Base-by-base conservation (phyloP, 345 rosid species). In the Eucalyptus tenuipes region DNA sequence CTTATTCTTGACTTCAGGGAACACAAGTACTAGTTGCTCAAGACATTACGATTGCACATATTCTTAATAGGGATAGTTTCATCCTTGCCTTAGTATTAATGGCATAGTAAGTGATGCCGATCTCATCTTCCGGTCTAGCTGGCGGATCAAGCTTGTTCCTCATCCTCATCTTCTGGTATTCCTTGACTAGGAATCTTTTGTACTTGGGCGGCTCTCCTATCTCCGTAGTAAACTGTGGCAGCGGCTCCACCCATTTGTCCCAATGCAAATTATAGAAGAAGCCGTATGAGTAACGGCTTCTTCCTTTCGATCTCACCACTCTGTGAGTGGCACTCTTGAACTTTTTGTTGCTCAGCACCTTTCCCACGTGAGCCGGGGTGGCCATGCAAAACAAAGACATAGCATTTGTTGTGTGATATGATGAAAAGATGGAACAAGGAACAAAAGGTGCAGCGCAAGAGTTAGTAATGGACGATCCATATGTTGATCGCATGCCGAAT, bases 281-380 rank as follows among this genome's bases (percentile, higher is more conserved):
- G 29, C 92, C 94, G 88, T 89, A 92, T 15, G 96, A 94, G 85
- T 89, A 53, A 12, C 96, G 86, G 86, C 91, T 90, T 64, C 48
- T 90, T 29, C 89, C 93, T 81, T 85, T 40, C 15, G 93, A 87
- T 66, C 94, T 92, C 91, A 94, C 90, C 90, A 95, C 95, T 24
- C 93, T 88, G 89, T 93, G 96, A 4, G 92, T 93, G 79, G 94
- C 93, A 86, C 96, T 95, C 88, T 90, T 93, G 91, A 94, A 92
- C 68, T 93, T 93, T 40, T 94, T 91, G 93, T 94, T 95, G 92
- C 94, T 95, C 91, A 92, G 50, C 49, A 93, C 95, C 94, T 95
- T 87, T 50, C 4, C 29, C 31, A 33, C 79, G 9, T 15, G 44
- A 29, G 25, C 33, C 86, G 15, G 40, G 13, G 24, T 29, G 13